Percentiles rank a stretch among this genome's conserved stretches.
phyloP scores from a whole-genome alignment of 441 rosid species.

The Pelargonium cotyledonis region DNA sequence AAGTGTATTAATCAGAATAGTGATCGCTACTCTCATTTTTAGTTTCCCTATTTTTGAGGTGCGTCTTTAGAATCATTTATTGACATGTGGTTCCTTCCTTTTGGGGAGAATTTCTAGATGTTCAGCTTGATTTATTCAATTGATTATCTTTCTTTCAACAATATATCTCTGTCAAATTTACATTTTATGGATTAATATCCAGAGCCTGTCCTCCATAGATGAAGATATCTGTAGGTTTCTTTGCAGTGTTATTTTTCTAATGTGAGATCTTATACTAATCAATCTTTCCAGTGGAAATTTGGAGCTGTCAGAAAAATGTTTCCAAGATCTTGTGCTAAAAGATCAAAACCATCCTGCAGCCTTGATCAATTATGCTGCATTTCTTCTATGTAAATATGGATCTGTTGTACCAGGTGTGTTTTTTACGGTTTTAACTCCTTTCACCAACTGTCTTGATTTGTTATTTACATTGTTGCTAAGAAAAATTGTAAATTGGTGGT shows the following conservation, averaged over 20 bases:
- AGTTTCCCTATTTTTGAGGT: too few species aligned
- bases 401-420: neutral
- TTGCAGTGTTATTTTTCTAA: slow-evolving; percentile 6
- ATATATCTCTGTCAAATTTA: neutral
- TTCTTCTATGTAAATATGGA: neutral
- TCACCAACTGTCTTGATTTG: slow-evolving; percentile 6
- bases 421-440: slow-evolving; percentile 11
- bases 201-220: neutral
- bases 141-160: neutral
- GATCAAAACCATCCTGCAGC: slow-evolving; percentile 94
- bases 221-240: neutral
- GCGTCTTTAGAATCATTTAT: too few species aligned
- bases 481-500: slow-evolving; percentile 7
- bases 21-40: too few species aligned
- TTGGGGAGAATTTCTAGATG: neutral
- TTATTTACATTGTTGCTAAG: neutral
- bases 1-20: too few species aligned
- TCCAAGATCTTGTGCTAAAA: slow-evolving; percentile 73
- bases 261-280: slow-evolving; percentile 4
- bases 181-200: neutral
- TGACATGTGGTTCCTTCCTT: too few species aligned
- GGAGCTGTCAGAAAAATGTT: slow-evolving; percentile 75
- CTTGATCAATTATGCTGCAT: slow-evolving; percentile 66
- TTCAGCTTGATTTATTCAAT: neutral
- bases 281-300: slow-evolving; percentile 56